phyloP scores from a whole-genome alignment of 2,329 filamentous ascomycete species.

The Aureobasidium uvarum region DNA sequence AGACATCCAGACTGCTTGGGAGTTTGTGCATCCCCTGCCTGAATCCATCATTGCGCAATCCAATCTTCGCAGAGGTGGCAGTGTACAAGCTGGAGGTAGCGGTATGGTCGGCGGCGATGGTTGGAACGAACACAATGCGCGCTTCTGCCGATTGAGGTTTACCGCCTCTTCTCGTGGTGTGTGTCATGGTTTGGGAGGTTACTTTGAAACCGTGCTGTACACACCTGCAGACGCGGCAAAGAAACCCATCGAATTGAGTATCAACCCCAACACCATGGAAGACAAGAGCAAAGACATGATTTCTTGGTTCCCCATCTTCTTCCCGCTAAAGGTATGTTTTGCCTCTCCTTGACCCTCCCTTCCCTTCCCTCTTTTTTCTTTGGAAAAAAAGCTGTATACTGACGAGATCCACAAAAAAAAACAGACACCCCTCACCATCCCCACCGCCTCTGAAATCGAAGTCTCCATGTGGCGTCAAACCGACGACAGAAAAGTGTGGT shows the following conservation, averaged over 20 bases:
- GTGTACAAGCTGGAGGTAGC: slow-evolving; percentile 64
- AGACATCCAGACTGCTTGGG: slow-evolving; percentile 73
- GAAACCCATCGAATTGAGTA: slow-evolving; percentile 77
- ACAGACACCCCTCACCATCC: slow-evolving; percentile 80
- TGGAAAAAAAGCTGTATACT: no score
- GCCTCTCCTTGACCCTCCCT: no score
- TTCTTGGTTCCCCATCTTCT: slow-evolving; percentile 98
- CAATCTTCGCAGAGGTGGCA: slow-evolving; percentile 58
- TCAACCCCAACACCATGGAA: slow-evolving; percentile 87
- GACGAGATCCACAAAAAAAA: slow-evolving; percentile 50
- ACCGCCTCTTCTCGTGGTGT: slow-evolving; percentile 74
- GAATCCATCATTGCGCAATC: slow-evolving; percentile 56
- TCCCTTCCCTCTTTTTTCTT: no score
- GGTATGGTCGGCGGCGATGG: slow-evolving; percentile 74
- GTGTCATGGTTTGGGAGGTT: slow-evolving; percentile 87
- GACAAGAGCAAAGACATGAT: slow-evolving; percentile 97
- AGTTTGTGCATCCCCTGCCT: slow-evolving; percentile 74
- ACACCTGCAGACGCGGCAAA: slow-evolving; percentile 46
- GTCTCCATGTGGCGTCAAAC: slow-evolving; percentile 96
- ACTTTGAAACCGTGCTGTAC: slow-evolving; percentile 97
- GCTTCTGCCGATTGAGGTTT: slow-evolving; percentile 77
- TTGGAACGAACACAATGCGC: slow-evolving; percentile 85
- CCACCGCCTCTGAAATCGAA: slow-evolving; percentile 78
- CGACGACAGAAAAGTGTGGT: slow-evolving; percentile 95
- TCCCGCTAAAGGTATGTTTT: slow-evolving; percentile 77